Conservation (phyloP, 2,329 filamentous ascomycete genomes). For the Ceratocystis diversiconidia region DNA sequence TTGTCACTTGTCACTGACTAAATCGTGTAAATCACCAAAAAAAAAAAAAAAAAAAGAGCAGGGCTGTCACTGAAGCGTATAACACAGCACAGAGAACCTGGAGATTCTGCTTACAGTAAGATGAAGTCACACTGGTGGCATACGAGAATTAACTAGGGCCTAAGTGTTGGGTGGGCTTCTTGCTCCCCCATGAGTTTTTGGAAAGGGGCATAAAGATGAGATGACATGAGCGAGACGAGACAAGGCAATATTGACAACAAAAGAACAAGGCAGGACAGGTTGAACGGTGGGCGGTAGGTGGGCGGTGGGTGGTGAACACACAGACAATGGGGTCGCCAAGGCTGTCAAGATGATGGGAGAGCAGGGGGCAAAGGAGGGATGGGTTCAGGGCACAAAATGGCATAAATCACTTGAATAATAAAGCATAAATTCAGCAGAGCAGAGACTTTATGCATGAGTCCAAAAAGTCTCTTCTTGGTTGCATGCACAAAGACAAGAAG, state of each 20-base stretch:
- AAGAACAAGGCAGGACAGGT: no score
- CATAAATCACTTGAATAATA: no score
- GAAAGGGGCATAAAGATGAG: not conserved
- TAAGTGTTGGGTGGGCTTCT: no score
- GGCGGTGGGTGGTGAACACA: not conserved
- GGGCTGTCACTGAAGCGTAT: no score
- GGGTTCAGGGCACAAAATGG: no score
- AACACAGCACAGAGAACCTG: no score
- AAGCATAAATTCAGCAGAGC: not conserved
- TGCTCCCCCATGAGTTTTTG: not conserved
- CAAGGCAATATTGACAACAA: not conserved
- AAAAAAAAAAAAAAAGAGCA: no score
- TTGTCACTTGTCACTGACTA: not conserved
- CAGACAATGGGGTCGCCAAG: not conserved
- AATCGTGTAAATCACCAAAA: no score
- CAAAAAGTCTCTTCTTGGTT: not conserved
- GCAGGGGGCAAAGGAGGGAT: not conserved
- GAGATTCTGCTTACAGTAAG: no score
- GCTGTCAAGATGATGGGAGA: not conserved
- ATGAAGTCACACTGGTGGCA: no score
- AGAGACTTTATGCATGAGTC: not conserved
- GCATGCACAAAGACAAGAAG: not conserved
- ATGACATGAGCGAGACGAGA: not conserved
- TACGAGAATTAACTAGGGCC: no score
- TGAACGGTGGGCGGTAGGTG: no score